A percentile compares a stretch with the other conserved stretches of the same genome.
Conservation (phyloP, 2,329 filamentous ascomycete species). For the Xylariaceae sp. region DNA sequence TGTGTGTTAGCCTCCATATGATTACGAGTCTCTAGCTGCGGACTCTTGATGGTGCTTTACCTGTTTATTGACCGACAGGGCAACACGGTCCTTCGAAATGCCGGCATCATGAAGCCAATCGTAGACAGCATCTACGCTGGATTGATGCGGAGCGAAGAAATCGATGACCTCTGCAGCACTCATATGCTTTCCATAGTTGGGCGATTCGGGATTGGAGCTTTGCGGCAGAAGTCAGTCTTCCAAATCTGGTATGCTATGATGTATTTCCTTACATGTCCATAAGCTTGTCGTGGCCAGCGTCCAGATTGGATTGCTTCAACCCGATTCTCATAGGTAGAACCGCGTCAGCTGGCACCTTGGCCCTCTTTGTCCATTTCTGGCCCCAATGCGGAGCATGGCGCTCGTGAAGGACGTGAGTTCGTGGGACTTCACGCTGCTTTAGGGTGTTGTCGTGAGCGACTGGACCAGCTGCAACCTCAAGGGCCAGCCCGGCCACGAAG, state of each 20-base stretch:
- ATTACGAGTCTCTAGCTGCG: not conserved
- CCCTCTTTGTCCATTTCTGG: slow-evolving; percentile 35
- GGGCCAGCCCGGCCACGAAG: slow-evolving; percentile 26
- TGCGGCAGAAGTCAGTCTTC: slow-evolving; percentile 11
- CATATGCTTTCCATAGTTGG: slow-evolving; percentile 48
- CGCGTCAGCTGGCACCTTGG: slow-evolving; percentile 32
- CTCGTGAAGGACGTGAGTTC: slow-evolving; percentile 42
- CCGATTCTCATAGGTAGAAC: slow-evolving; percentile 44
- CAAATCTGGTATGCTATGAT: not conserved
- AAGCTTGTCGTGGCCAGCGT: slow-evolving; percentile 39
- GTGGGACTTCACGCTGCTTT: slow-evolving; percentile 28
- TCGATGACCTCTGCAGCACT: slow-evolving; percentile 44
- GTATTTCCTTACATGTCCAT: slow-evolving; percentile 39
- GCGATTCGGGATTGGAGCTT: slow-evolving; percentile 36
- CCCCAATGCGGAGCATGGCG: slow-evolving; percentile 37
- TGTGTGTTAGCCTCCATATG: not conserved
- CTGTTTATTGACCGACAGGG: slow-evolving; percentile 36
- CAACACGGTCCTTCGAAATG: slow-evolving; percentile 34
- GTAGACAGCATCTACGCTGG: slow-evolving; percentile 41
- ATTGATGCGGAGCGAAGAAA: slow-evolving; percentile 45
- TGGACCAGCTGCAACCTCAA: slow-evolving; percentile 29
- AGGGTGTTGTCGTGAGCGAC: slow-evolving; percentile 7
- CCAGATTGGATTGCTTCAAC: slow-evolving; percentile 39
- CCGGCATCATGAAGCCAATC: slow-evolving; percentile 43
- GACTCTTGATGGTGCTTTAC: slow-evolving; percentile 7